These are phyloP conservation scores for Nemania sp. DNA, from an alignment of 2,329 filamentous ascomycete species.

Conservation along the genomic window DNA sequence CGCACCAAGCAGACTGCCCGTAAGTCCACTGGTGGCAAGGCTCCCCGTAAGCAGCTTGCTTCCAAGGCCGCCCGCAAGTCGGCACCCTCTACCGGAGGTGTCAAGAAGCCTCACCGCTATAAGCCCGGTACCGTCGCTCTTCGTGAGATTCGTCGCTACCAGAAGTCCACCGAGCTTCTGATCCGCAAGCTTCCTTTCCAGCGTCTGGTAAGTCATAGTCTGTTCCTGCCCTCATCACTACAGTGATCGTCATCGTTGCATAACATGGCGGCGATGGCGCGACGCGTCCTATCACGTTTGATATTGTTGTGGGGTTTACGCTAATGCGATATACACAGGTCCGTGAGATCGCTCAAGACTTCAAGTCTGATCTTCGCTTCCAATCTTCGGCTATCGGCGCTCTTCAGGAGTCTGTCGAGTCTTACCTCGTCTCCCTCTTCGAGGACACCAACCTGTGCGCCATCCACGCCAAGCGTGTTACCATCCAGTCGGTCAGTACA, in stretches of 20 bases:
- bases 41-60: slow-evolving; percentile 92
- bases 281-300: slow-evolving; percentile 3
- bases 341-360: slow-evolving; percentile 93
- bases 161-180: slow-evolving; percentile 94
- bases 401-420: slow-evolving; percentile 97
- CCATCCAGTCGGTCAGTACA: slow-evolving; percentile 73
- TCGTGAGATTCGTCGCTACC: slow-evolving; percentile 97
- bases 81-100: slow-evolving; percentile 92
- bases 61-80: slow-evolving; percentile 99
- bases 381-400: slow-evolving; percentile 97
- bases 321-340: slow-evolving; percentile 52
- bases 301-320: background rate
- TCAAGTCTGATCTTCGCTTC: slow-evolving; percentile 95
- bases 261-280: background rate
- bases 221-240: background rate
- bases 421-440: slow-evolving; percentile 96
- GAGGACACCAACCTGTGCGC: slow-evolving; percentile 98
- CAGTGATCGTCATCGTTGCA: background rate
- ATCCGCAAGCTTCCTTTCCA: slow-evolving; percentile 98
- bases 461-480: slow-evolving; percentile 99
- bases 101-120: slow-evolving; percentile 92
- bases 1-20: slow-evolving; percentile 70
- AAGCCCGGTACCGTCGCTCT: slow-evolving; percentile 96
- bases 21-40: slow-evolving; percentile 81
- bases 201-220: slow-evolving; percentile 69